Evolutionary conservation across 352 stramenopile genomes (phyloP), one percentile per base, ranked within the genome.

Genomic region (Aphanomyces invadans): DNA sequence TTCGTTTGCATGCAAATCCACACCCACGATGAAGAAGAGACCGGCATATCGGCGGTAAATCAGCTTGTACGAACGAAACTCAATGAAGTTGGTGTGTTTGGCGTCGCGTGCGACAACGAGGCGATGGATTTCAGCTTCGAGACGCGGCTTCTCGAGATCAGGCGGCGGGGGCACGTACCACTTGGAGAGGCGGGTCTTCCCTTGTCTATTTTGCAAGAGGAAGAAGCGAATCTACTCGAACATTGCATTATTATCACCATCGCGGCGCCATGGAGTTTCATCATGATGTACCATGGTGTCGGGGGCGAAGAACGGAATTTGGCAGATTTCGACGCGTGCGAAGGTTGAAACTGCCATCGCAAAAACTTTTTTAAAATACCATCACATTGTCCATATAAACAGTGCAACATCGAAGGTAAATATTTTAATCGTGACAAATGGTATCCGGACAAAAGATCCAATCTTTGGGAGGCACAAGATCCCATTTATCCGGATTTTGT

Each of bases 111-210:
- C 80, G 21, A 96, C 78, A 45, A 97, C 89, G 36, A 97, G 76
- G 17, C 87, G 78, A 72, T 97, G 87, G 70, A 97, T 94, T 69
- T 98, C 91, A 51, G 77, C 71, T 73, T 97, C 91, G 12, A 97
- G 77, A 4, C 84, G 82, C 51, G 79, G 75, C 71, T 92, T 90
- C 65, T 89, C 81, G 68, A 88, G 78, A 66, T 95, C 87, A 51
- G 92, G 80, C 25, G 87, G 77, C 59, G 85, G 83, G 21, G 86
- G 83, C 62, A 90, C 82, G 74, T 98, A 99, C 93, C 95, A 99
- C 87, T 99, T 99, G 62, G 96, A 98, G 36, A 99, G 76, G 11
- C 97, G 83, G n/a, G 96, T 99, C 77, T 99, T 99, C 33, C 97
- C 97, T 81, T 99, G 96, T 12, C 93, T 87, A 79, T 99, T 99